Base-by-base conservation (phyloP, 164 flowering plant species). In the Aristolochia fimbriata region DNA sequence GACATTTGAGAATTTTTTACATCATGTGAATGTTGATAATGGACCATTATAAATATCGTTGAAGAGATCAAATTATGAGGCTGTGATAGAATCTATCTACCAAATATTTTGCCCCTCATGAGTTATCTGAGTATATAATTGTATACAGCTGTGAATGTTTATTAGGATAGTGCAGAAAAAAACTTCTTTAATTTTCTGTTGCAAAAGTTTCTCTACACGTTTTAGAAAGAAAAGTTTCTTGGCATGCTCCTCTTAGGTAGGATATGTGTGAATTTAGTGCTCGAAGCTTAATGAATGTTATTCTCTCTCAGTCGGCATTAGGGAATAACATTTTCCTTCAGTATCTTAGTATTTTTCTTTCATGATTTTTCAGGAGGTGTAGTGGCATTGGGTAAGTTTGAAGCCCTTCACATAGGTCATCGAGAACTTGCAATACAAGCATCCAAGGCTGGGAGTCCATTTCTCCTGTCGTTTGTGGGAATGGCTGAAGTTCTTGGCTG, bases 401-500 rank as follows among this genome's bases (percentile, higher is more conserved):
- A 94, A 68, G 99, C 99, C 55, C 95, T 94, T 62, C 99, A 94
- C 64, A 68, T 91, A 70, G 99, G 99, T 59, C 99, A 94, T 71
- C 81, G 96, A 37, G 97, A 91, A 73, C 96, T 94, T 72, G 93
- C 91, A 25, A 77, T 87, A 67, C 93, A 88, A 74, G 97, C 97
- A 69, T 80, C 97, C 57, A 91, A 80, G 73, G 75, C 72, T 56
- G 97, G 97, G 33, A 52, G 66, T 63, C 97, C 97, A 50, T 88
- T 72, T 76, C 93, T 94, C 60, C 59, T 94, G 55, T 91, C 97
- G 41, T 88, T 94, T 82, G 87, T 84, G 13, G 96, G 97, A 67
- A 88, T 91, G 81, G 99, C 91, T 9, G 94, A 88, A 70, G 88
- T 94, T 33, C 79, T 94, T 70, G 99, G 99, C 33, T 94, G 96